These are phyloP conservation scores for California macrophylla DNA, from an alignment of 441 rosid genomes.

Conservation along the genomic window DNA sequence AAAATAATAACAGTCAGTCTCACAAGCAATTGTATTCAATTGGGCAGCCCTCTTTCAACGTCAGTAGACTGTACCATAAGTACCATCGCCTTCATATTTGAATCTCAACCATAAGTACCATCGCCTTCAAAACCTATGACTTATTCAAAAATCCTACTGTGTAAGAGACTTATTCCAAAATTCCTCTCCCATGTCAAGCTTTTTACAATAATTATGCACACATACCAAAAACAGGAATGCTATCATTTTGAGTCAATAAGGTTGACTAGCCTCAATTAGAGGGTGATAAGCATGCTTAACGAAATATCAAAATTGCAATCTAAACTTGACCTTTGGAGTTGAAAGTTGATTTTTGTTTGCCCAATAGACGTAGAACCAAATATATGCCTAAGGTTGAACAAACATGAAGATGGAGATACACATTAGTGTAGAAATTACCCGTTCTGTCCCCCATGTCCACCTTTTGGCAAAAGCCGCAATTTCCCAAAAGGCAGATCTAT, in stretches of 20 bases:
- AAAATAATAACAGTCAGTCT: constrained; percentile 9
- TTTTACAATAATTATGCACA: neutral
- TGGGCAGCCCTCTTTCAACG: neutral
- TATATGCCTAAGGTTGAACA: neutral
- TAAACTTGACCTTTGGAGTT: too few species aligned
- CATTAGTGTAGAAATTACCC: constrained; percentile 41
- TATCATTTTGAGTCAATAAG: neutral
- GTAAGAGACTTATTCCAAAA: neutral
- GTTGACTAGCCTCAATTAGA: neutral
- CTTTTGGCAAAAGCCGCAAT: constrained; percentile 81
- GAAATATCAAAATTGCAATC: neutral
- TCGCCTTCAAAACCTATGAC: too few species aligned
- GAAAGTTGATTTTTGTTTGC: neutral
- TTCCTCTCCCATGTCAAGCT: neutral
- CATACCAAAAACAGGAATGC: neutral
- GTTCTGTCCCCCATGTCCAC: constrained; percentile 97
- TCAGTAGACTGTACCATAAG: too few species aligned
- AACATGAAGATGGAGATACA: neutral
- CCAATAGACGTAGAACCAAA: neutral
- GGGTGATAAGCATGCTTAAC: neutral
- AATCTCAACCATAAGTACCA: too few species aligned
- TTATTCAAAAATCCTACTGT: neutral
- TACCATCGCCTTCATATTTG: too few species aligned
- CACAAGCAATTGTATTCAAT: neutral
- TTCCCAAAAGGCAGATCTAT: constrained; percentile 86